These are phyloP conservation scores for Tolypocladium guangdongense DNA, from an alignment of 2,329 filamentous ascomycete genomes.

Conservation along the genomic window DNA sequence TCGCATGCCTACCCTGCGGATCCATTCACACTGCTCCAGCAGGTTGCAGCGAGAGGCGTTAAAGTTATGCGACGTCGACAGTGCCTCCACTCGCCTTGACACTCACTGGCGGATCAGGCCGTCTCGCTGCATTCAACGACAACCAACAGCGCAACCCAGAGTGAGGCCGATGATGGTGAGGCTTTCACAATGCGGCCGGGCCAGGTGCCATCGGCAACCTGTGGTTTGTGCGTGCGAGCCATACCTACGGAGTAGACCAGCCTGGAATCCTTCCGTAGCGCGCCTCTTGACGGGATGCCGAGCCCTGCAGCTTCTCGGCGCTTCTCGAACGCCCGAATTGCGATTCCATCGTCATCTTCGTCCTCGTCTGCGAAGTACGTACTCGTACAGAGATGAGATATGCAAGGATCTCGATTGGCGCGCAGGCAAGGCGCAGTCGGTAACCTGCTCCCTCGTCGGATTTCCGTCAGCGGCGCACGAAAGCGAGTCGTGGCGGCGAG, in stretches of 20 bases:
- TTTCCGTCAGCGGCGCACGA: neutral
- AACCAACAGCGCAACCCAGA: neutral
- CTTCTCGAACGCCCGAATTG: neutral
- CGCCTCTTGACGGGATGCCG: neutral
- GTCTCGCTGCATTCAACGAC: neutral
- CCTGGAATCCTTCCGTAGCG: neutral
- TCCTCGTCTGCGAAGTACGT: neutral
- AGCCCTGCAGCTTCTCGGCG: neutral
- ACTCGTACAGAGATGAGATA: neutral
- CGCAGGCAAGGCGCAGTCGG: neutral
- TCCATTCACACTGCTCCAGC: neutral
- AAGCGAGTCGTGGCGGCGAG: neutral
- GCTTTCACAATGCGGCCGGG: neutral
- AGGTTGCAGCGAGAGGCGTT: neutral
- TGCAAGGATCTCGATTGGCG: neutral
- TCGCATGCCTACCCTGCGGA: neutral
- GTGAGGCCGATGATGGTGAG: neutral
- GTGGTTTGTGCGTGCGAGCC: neutral
- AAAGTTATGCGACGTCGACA: neutral
- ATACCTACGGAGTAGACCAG: neutral
- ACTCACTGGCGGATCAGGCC: neutral
- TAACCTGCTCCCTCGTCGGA: neutral
- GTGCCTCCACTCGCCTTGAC: neutral
- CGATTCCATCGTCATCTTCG: neutral
- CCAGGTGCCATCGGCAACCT: neutral